Conservation (phyloP, 768 basidiomycete genomes). For the Kwoniella dendrophila region DNA sequence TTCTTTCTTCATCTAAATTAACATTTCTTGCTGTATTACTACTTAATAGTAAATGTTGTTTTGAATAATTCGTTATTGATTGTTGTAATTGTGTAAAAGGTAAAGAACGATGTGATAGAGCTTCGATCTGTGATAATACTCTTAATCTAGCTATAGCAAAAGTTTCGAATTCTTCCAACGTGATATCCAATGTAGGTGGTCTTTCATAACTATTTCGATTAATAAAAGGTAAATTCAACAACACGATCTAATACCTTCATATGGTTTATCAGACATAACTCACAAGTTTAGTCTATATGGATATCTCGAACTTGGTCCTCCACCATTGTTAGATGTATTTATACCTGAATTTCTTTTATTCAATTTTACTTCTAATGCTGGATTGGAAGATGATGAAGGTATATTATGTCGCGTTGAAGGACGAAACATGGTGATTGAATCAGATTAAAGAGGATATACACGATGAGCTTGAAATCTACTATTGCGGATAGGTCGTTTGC, state of each 20-base stretch:
- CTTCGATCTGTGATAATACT: conserved; percentile 44
- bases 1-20: conserved; percentile 67
- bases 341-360: conserved; percentile 38
- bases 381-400: conserved; percentile 28
- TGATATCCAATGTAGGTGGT: conserved; percentile 84
- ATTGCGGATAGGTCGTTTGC: too few relatives aligned
- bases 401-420: conserved; percentile 45
- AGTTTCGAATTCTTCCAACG: conserved; percentile 91
- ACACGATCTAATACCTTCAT: too few relatives aligned
- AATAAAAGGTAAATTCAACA: neutral
- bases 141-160: conserved; percentile 79
- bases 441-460: neutral
- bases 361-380: conserved; percentile 46
- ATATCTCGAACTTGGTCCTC: conserved; percentile 30
- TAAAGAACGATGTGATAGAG: conserved; percentile 44
- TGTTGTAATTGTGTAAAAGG: conserved; percentile 31
- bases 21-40: conserved; percentile 60
- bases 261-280: too few relatives aligned
- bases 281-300: conserved; percentile 69
- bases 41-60: conserved; percentile 74
- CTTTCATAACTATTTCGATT: conserved; percentile 71
- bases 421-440: conserved; percentile 49
- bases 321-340: conserved; percentile 14
- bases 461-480: neutral
- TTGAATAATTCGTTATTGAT: conserved; percentile 66